Evolutionary conservation across 371 early-diverging fungal species (phyloP).

Genomic region (Rhizopus sp.): DNA sequence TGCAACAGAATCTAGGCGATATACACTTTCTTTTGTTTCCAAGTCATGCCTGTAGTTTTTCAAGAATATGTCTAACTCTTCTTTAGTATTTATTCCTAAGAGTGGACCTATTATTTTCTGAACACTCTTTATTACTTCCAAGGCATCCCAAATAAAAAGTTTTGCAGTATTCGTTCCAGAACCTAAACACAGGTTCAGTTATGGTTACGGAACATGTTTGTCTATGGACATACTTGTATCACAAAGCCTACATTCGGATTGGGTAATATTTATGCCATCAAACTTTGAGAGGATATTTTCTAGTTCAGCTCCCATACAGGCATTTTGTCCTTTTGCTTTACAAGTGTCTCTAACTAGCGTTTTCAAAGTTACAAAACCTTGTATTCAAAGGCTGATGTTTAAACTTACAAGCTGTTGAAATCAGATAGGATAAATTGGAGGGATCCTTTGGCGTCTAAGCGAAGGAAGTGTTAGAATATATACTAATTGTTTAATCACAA

Average conservation of each 20-base stretch:
- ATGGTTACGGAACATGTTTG: background rate
- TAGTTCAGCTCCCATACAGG: background rate
- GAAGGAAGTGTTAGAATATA: too few species aligned
- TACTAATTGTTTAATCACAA: too few species aligned
- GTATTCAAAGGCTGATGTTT: too few species aligned
- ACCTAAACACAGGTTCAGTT: background rate
- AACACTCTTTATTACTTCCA: background rate
- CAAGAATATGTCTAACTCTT: too few species aligned
- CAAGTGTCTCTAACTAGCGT: background rate
- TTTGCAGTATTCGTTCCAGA: background rate
- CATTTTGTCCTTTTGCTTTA: conserved; percentile 2
- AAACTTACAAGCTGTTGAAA: background rate
- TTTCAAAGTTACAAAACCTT: too few species aligned
- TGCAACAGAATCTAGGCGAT: too few species aligned
- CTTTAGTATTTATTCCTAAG: too few species aligned
- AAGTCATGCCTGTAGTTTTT: too few species aligned
- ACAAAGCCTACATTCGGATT: background rate
- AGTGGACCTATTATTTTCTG: background rate
- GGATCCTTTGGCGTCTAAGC: background rate
- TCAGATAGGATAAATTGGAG: background rate
- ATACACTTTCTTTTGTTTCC: too few species aligned
- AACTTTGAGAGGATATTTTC: background rate
- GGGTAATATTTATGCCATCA: background rate
- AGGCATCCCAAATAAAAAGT: background rate
- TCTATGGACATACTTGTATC: background rate